phyloP scores from a whole-genome alignment of 2,329 filamentous ascomycete genomes.

The Colletotrichum tanaceti region DNA sequence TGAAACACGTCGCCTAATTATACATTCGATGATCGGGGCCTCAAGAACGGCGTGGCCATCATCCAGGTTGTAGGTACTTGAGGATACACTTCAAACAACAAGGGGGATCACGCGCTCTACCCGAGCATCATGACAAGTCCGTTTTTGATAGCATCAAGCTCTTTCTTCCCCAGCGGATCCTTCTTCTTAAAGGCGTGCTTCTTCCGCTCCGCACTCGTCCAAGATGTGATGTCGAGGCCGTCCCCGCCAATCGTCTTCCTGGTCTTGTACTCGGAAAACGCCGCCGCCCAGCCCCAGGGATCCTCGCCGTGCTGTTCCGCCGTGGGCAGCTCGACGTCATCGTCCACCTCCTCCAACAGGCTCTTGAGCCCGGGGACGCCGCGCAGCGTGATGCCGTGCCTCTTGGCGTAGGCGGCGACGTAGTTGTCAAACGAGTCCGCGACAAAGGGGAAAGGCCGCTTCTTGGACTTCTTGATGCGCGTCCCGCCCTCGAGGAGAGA shows the following conservation, averaged over 20 bases:
- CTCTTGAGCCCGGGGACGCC: constrained; percentile 45
- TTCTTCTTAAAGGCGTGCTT: constrained; percentile 47
- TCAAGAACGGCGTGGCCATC: background rate
- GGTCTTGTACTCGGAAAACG: constrained; percentile 43
- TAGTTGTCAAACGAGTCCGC: constrained; percentile 46
- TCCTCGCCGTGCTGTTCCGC: constrained; percentile 39
- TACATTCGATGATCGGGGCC: no score
- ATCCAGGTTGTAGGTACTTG: background rate
- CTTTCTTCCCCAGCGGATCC: constrained; percentile 51
- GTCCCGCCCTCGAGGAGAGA: constrained; percentile 41
- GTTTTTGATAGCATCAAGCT: constrained; percentile 51
- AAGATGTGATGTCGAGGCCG: constrained; percentile 51
- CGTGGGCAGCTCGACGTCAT: constrained; percentile 45
- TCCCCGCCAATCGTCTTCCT: constrained; percentile 53
- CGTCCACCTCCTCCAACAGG: constrained; percentile 38
- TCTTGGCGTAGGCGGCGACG: constrained; percentile 50
- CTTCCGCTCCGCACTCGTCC: constrained; percentile 50
- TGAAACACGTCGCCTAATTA: no score
- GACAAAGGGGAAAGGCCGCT: constrained; percentile 42
- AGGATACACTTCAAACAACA: background rate
- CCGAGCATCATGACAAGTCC: constrained; percentile 48
- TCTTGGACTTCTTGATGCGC: constrained; percentile 36
- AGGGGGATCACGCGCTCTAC: background rate
- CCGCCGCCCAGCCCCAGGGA: constrained; percentile 46
- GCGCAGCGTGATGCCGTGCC: constrained; percentile 48